Base-by-base conservation (phyloP, 495 filamentous ascomycete species). In the Xylaria castorea region DNA sequence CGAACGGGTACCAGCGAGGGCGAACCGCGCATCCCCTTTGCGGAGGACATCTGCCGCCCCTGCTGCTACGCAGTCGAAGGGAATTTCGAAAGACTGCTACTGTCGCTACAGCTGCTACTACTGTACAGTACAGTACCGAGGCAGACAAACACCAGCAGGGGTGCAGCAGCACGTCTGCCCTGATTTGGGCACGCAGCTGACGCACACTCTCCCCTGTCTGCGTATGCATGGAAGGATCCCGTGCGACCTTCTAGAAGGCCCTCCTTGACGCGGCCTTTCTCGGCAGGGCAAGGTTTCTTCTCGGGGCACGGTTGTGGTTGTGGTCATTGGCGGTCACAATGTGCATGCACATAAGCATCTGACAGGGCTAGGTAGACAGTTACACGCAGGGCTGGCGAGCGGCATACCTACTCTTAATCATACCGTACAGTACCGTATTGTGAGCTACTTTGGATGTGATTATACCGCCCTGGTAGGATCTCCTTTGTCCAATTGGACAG, bases 211-310 rank as follows among this genome's bases (percentile, higher is more conserved):
- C 48, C 65, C 48, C 44, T 40, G 30, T 20, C 48, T 38, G 18
- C 20, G n/a, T 20, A 65, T 71, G 72, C 72, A 68, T 68, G 66
- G 72, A 74, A 70, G 42, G 42, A 42, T 66, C 12, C 36, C 51
- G 57, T 68, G 42, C 53, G 72, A 70, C 69, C 68, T 77, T 77
- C 75, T 68, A 66, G 75, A 75, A 77, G 75, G 57, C 64, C 73
- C 50, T 68, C 73, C 34, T 68, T 66, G 65, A 67, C 32, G 48
- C 40, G 48, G 62, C 38, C 27, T 25, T 30, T 27, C 32, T 62
- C 36, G 20, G 20, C 32, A 38, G 34, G 32, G 32, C 32, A 6
- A 62, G 60, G 34, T 12, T 22, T 20, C 12, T 22, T 20, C 12
- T 8, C 3, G 20, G 7, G 18, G 18, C 20, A 1, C 7, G n/a